Percentiles rank a stretch among this genome's conserved stretches.
Evolutionary conservation across 106 monocot species (phyloP).

Genomic region (Dioscorea alata): DNA sequence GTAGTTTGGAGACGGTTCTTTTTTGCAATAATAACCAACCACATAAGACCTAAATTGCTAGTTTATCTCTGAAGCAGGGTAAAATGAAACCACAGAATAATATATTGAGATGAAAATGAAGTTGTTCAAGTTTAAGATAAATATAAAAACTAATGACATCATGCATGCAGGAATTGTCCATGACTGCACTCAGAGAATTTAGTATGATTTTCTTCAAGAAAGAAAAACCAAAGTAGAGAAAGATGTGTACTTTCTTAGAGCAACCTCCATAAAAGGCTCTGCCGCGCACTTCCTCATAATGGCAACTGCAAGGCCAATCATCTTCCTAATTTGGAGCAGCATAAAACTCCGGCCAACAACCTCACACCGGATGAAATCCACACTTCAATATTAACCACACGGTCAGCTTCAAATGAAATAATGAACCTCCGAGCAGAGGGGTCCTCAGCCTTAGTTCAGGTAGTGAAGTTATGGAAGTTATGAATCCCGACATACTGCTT

Average conservation of each 20-base stretch:
- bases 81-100: too few relatives aligned
- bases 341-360: slow-evolving; percentile 96
- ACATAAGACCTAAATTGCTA: too few relatives aligned
- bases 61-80: too few relatives aligned
- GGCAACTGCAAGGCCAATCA: slow-evolving; percentile 88
- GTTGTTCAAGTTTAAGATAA: too few relatives aligned
- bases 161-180: too few relatives aligned
- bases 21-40: too few relatives aligned
- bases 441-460: slow-evolving; percentile 89
- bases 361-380: slow-evolving; percentile 81
- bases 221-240: neutral
- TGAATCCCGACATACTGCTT: slow-evolving; percentile 75
- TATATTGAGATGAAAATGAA: too few relatives aligned
- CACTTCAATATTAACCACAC: slow-evolving; percentile 50
- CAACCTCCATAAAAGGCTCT: slow-evolving; percentile 66
- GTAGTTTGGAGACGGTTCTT: too few relatives aligned
- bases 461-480: slow-evolving; percentile 97
- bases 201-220: neutral
- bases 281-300: slow-evolving; percentile 79
- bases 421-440: slow-evolving; percentile 82
- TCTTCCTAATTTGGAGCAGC: slow-evolving; percentile 97
- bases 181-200: too few relatives aligned
- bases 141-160: too few relatives aligned
- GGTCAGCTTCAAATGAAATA: slow-evolving; percentile 66
- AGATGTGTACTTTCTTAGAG: slow-evolving; percentile 53